Conservation (phyloP, 73 alveolate species). For the Paramecium sexaurelia region DNA sequence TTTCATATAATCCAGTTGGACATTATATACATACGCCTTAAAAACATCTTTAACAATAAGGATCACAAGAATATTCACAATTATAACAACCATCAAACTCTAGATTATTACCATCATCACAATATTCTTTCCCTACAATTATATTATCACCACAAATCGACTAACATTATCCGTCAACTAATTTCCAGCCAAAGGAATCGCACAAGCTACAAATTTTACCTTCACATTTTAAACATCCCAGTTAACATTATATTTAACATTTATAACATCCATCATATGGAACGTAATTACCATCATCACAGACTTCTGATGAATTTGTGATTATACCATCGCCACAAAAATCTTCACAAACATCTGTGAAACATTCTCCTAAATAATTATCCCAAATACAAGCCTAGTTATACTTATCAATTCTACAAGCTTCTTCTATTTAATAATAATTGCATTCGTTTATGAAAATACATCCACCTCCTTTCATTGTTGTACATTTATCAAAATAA, state of each 20-base stretch:
- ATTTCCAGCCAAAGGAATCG: neutral
- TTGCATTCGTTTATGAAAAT: neutral
- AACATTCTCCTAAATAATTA: neutral
- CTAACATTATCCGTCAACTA: slow-evolving; percentile 1
- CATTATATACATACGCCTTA: neutral
- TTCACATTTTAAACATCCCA: neutral
- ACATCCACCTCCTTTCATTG: neutral
- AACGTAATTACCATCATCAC: slow-evolving; percentile 55
- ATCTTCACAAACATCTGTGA: neutral
- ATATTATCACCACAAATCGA: slow-evolving; percentile 79
- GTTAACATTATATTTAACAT: slow-evolving; percentile 1
- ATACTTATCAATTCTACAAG: neutral
- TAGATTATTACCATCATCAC: slow-evolving; percentile 80
- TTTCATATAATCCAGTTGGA: neutral
- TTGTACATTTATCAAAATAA: neutral
- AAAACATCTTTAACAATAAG: neutral
- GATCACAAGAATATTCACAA: slow-evolving; percentile 34
- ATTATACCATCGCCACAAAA: slow-evolving; percentile 24
- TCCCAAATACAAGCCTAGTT: neutral
- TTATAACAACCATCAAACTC: slow-evolving; percentile 78
- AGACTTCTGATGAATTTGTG: neutral
- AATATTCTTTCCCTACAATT: slow-evolving; percentile 51
- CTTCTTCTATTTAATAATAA: neutral
- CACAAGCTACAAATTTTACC: neutral
- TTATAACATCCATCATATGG: slow-evolving; percentile 40